Evolutionary conservation across 2,329 filamentous ascomycete species (phyloP).

Genomic region (Phyllachora maydis): DNA sequence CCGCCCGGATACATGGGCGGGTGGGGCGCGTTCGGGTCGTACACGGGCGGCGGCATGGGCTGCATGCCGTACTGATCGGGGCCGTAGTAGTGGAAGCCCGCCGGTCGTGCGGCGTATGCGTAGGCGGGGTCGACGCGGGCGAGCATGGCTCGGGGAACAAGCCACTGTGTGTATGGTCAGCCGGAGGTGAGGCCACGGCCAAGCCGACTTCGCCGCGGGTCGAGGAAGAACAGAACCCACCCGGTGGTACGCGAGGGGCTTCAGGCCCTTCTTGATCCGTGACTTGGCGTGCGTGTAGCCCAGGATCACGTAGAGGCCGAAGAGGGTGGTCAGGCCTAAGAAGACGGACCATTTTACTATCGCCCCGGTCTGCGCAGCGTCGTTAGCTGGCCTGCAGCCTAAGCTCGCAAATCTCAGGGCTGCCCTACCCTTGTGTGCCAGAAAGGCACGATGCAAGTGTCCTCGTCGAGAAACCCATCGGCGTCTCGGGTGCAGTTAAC

Average conservation of each 20-base stretch:
- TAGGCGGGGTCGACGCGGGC: conserved; percentile 26
- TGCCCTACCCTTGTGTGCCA: conserved; percentile 19
- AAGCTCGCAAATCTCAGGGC: background rate
- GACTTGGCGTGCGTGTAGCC: conserved; percentile 51
- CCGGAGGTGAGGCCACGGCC: conserved; percentile 1
- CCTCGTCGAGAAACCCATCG: conserved; percentile 10
- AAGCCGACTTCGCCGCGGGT: conserved; percentile 1
- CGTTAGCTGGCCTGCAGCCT: background rate
- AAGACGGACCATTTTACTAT: conserved; percentile 57
- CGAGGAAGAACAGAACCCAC: conserved; percentile 21
- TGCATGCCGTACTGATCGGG: conserved; percentile 26
- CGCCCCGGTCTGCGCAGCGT: conserved; percentile 26
- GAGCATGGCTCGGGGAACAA: conserved; percentile 24
- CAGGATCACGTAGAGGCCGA: conserved; percentile 41
- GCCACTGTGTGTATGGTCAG: conserved; percentile 18
- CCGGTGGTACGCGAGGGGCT: conserved; percentile 49
- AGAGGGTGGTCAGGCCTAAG: conserved; percentile 32
- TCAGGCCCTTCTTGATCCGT: conserved; percentile 42
- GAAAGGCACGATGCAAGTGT: conserved; percentile 11
- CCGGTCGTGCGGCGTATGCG: conserved; percentile 19
- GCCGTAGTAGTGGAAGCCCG: conserved; percentile 18
- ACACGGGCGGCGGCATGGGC: conserved; percentile 32
- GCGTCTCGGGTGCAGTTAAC: conserved; percentile 4
- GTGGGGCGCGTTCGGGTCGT: conserved; percentile 28
- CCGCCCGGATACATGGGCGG: conserved; percentile 34